Conservation (phyloP, 1,139 yeast genomes). For the Neolecta irregularis region DNA sequence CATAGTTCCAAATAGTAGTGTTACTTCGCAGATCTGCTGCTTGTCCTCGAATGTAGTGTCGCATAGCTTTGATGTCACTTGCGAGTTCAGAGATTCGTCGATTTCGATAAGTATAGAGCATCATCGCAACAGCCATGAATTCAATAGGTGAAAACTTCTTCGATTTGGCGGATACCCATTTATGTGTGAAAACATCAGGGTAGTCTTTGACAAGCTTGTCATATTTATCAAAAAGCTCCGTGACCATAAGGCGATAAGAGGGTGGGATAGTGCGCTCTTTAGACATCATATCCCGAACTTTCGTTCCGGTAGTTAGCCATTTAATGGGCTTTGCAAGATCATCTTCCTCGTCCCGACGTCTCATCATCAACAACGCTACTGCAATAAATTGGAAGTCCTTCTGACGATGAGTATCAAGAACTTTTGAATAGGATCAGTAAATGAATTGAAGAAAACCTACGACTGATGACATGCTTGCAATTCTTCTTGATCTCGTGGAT, state of each 20-base stretch:
- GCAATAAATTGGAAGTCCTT: neutral
- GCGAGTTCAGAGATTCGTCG: slow-evolving; percentile 1
- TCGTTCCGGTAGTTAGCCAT: slow-evolving; percentile 1
- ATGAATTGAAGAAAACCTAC: neutral
- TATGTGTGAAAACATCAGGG: slow-evolving; percentile 5
- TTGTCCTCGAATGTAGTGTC: slow-evolving; percentile 2
- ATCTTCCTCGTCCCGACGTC: neutral
- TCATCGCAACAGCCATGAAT: slow-evolving; percentile 3
- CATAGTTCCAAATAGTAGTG: too few species aligned
- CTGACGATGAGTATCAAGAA: slow-evolving; percentile 1
- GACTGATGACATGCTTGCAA: slow-evolving; percentile 1
- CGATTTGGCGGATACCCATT: neutral
- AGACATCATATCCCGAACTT: slow-evolving; percentile 3
- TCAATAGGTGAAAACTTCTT: slow-evolving; percentile 8
- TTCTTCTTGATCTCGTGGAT: slow-evolving; percentile 5
- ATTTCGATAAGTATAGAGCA: slow-evolving; percentile 2
- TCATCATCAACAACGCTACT: slow-evolving; percentile 2
- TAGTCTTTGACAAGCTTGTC: slow-evolving; percentile 3
- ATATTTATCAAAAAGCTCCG: neutral
- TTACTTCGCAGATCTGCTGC: too few species aligned
- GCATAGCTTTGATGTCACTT: slow-evolving; percentile 5
- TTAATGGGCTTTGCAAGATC: slow-evolving; percentile 4
- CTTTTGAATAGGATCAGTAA: slow-evolving; percentile 2
- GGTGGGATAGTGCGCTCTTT: neutral
- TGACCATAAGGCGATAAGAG: too few species aligned